Conservation (phyloP, 352 stramenopile species). For the Pythium phragmiticola region DNA sequence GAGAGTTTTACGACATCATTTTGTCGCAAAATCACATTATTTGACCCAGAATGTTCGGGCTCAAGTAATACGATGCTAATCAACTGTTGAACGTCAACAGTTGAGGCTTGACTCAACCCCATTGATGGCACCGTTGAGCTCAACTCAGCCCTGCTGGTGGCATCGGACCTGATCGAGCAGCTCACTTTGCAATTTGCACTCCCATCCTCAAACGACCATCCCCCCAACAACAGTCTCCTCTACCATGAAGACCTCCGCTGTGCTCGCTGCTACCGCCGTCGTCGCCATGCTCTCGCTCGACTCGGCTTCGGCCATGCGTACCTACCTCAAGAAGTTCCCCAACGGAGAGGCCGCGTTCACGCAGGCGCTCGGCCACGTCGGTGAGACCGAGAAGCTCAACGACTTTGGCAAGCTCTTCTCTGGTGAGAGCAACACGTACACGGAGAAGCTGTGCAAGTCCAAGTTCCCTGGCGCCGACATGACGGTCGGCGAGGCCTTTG, state of each 20-base stretch:
- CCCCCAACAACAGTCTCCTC: neutral
- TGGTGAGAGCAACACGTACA: conserved; percentile 28
- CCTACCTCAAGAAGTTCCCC: conserved; percentile 37
- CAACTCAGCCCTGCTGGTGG: no score
- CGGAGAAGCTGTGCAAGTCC: conserved; percentile 32
- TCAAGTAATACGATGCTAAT: no score
- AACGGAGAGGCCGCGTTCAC: conserved; percentile 29
- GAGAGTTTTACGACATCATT: no score
- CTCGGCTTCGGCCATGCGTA: conserved; percentile 41
- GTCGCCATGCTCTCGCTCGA: conserved; percentile 65
- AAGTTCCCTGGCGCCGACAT: conserved; percentile 35
- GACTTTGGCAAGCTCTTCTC: conserved; percentile 38
- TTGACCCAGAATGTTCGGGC: no score
- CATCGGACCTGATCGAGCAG: neutral
- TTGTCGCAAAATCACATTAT: no score
- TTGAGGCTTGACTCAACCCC: no score
- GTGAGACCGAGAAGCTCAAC: conserved; percentile 32
- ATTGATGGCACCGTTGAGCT: no score
- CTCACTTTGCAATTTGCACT: conserved; percentile 7
- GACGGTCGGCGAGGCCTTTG: conserved; percentile 52
- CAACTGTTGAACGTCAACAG: no score
- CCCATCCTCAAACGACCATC: neutral
- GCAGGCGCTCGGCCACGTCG: conserved; percentile 20
- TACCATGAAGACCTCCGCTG: conserved; percentile 68
- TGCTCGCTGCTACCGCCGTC: conserved; percentile 41